Conservation (phyloP, 2,329 filamentous ascomycete species). For the Aspergillus transmontanensis region DNA sequence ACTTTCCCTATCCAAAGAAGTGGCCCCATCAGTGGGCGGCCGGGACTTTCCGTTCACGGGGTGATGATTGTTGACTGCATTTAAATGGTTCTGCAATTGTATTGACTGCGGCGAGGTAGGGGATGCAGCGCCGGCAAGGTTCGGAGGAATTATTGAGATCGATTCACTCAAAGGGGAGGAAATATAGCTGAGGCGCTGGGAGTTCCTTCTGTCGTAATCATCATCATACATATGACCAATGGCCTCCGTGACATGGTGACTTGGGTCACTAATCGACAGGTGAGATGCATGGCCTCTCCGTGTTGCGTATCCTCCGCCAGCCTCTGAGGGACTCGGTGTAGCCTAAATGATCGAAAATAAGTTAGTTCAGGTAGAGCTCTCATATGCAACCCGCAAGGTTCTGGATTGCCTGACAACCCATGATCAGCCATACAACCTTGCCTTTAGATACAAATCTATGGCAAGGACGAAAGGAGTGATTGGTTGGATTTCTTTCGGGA, state of each 20-base stretch:
- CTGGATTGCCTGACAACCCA: not conserved
- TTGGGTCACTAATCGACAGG: slow-evolving; percentile 79
- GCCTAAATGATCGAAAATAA: slow-evolving; percentile 34
- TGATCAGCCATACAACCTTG: not conserved
- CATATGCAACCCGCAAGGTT: not conserved
- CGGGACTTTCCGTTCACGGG: slow-evolving; percentile 38
- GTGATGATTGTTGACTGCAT: slow-evolving; percentile 31
- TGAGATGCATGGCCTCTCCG: slow-evolving; percentile 62
- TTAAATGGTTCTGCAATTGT: slow-evolving; percentile 35
- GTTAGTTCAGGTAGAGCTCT: slow-evolving; percentile 11
- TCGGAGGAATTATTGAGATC: slow-evolving; percentile 42
- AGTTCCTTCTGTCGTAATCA: slow-evolving; percentile 63
- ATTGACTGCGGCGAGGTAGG: slow-evolving; percentile 31
- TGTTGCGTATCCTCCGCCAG: slow-evolving; percentile 51
- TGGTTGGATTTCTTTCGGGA: not conserved
- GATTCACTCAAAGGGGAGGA: slow-evolving; percentile 51
- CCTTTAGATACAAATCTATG: not conserved
- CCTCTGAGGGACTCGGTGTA: slow-evolving; percentile 44
- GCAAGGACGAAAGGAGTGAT: not conserved
- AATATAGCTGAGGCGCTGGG: slow-evolving; percentile 76
- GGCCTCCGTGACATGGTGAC: slow-evolving; percentile 90
- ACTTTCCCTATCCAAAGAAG: slow-evolving; percentile 40
- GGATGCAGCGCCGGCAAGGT: slow-evolving; percentile 29
- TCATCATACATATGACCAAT: slow-evolving; percentile 90
- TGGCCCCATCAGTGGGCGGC: slow-evolving; percentile 25